Percentiles rank a stretch among this genome's conserved stretches.
Conservation (phyloP, 495 filamentous ascomycete species). For the Penicillium cataractarum region DNA sequence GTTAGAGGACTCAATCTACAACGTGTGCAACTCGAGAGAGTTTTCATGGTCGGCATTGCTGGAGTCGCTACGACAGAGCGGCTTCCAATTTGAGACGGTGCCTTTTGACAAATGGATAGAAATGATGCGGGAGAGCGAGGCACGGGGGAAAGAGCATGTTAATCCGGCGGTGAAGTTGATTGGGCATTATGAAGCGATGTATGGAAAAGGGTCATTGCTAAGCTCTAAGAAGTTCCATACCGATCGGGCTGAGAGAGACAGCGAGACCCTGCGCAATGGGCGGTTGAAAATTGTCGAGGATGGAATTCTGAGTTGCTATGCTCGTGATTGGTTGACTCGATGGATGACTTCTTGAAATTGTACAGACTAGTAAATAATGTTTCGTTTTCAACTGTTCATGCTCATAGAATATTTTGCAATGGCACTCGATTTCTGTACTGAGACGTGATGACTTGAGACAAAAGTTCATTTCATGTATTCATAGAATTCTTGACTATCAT, state of each 20-base stretch:
- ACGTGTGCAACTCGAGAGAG: constrained; percentile 51
- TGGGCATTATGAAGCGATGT: constrained; percentile 53
- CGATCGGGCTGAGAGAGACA: constrained; percentile 42
- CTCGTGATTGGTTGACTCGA: constrained; percentile 38
- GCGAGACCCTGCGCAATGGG: constrained; percentile 40
- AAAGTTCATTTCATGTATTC: not conserved
- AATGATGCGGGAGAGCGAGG: constrained; percentile 46
- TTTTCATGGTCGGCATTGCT: constrained; percentile 60
- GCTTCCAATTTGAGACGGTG: constrained; percentile 52
- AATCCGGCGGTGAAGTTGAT: constrained; percentile 65
- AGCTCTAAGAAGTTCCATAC: constrained; percentile 31
- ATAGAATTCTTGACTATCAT: constrained; percentile 12
- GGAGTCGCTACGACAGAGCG: constrained; percentile 42
- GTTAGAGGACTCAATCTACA: constrained; percentile 50
- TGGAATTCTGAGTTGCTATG: constrained; percentile 42
- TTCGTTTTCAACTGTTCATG: not conserved
- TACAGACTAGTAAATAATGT: not conserved
- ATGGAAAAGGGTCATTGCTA: constrained; percentile 15
- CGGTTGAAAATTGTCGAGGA: constrained; percentile 39
- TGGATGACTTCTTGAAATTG: constrained; percentile 26
- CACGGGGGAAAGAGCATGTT: constrained; percentile 43
- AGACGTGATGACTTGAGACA: not conserved
- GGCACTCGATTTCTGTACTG: not conserved
- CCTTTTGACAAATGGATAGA: constrained; percentile 53
- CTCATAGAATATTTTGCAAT: not conserved